These are phyloP conservation scores for Trypanosoma brucei DNA, from an alignment of 208 protist species.

Conservation along the genomic window DNA sequence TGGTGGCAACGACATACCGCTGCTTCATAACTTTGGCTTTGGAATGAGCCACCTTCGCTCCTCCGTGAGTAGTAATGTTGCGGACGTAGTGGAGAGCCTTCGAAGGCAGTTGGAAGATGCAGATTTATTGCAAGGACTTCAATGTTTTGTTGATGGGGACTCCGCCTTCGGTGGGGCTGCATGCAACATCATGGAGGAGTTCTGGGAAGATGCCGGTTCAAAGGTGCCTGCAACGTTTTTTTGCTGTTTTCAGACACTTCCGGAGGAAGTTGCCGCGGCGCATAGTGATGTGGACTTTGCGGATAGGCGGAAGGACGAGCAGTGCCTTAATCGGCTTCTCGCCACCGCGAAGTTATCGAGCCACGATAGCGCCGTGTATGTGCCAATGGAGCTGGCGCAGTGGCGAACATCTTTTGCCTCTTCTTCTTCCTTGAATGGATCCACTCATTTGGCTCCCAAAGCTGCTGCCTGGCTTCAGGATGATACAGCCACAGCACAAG, in stretches of 20 bases:
- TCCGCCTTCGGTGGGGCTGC: constrained; percentile 70
- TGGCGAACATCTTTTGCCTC: constrained; percentile 51
- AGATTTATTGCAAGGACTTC: constrained; percentile 62
- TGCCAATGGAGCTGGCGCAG: constrained; percentile 53
- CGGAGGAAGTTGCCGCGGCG: constrained; percentile 12
- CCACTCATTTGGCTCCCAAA: not conserved
- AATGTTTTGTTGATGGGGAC: constrained; percentile 75
- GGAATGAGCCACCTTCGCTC: constrained; percentile 35
- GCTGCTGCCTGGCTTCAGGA: constrained; percentile 46
- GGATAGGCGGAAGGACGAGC: constrained; percentile 51
- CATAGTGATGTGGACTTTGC: constrained; percentile 38
- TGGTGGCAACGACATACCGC: constrained; percentile 36
- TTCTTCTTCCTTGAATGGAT: not conserved
- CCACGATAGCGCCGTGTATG: constrained; percentile 48
- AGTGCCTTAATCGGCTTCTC: constrained; percentile 64
- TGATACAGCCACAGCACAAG: constrained; percentile 73
- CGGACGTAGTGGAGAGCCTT: constrained; percentile 32
- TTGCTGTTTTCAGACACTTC: constrained; percentile 46
- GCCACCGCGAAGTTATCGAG: constrained; percentile 52
- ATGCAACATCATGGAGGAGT: constrained; percentile 54
- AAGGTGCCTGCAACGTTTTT: constrained; percentile 52
- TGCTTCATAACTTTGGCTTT: constrained; percentile 74
- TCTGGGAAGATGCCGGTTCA: constrained; percentile 61
- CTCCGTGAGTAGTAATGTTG: constrained; percentile 12
- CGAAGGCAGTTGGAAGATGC: constrained; percentile 59